Base-by-base conservation (phyloP, 805 yeast genomes). In the Ogataea angusta region DNA sequence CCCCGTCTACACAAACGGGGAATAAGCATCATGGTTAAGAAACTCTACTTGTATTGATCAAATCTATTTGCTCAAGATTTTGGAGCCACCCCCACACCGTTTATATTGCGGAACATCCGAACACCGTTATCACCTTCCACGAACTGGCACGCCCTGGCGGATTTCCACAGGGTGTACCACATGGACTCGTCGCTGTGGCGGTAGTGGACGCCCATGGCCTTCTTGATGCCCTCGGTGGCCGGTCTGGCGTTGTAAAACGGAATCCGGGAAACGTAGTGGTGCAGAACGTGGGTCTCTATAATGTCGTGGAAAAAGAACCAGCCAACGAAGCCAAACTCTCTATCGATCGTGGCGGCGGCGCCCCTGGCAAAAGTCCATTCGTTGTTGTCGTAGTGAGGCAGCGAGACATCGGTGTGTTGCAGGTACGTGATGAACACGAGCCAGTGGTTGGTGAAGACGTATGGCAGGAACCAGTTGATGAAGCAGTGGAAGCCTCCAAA, bases 291-390 rank as follows among this genome's bases (percentile, higher is more conserved):
- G 38, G 95, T 87, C 68, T 86, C 95, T 58, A 86, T 85, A 58
- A 86, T 86, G 62, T 85, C 95, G 65, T 86, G 95, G 79, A 86
- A 82, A 56, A 84, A 69, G 72, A 76, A 76, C 59, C 76, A 70
- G 43, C 95, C 95, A 47, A 83, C 70, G 60, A 85, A 82, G 22
- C 91, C 90, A 59, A 85, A 83, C 58, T 85, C 80, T 58, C 95
- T 73, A 65, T 86, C 95, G 48, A 87, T 80, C 42, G 95, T 86
- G 46, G 91, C 85, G 41, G 93, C 90, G 22, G 95, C 95, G 51
- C 95, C 95, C 59, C 90, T 76, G 36, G 90, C 89, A 61, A 84
- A 85, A 53, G 75, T 85, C 95, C 95, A 86, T 63, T 80, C 82
- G 28, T 65, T 56, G 43, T 80, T 75, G 45, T 78, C 81, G 67